Conservation (phyloP, 1,284 basidiomycete genomes). For the Meira miltonrushii region DNA sequence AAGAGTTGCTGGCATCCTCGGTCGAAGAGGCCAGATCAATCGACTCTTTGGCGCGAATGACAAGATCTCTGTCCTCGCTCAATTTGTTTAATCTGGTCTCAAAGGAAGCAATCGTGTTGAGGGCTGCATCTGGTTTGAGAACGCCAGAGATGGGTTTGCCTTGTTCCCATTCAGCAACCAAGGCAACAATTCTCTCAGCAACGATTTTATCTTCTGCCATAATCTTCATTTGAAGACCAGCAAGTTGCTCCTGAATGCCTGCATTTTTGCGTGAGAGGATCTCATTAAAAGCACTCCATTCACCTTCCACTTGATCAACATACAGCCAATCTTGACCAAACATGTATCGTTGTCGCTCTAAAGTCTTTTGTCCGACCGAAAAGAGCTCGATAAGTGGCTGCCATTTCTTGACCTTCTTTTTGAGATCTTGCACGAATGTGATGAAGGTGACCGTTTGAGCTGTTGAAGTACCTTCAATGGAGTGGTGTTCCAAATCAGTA, state of each 20-base stretch:
- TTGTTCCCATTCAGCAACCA: slow-evolving; percentile 88
- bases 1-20: slow-evolving; percentile 59
- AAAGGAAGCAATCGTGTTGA: slow-evolving; percentile 90
- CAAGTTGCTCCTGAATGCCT: slow-evolving; percentile 94
- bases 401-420: slow-evolving; percentile 94
- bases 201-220: slow-evolving; percentile 95
- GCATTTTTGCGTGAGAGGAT: slow-evolving; percentile 96
- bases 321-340: slow-evolving; percentile 97
- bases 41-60: slow-evolving; percentile 92
- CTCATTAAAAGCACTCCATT: slow-evolving; percentile 98
- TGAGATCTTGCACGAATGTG: slow-evolving; percentile 97
- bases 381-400: slow-evolving; percentile 93
- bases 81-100: slow-evolving; percentile 82
- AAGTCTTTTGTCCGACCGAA: slow-evolving; percentile 86
- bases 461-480: slow-evolving; percentile 65
- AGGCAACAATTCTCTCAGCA: slow-evolving; percentile 66
- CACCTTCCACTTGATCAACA: slow-evolving; percentile 91
- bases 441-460: slow-evolving; percentile 97
- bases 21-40: slow-evolving; percentile 84
- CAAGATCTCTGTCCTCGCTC: slow-evolving; percentile 86
- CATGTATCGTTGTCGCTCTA: slow-evolving; percentile 92
- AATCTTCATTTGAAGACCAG: slow-evolving; percentile 93
- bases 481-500: slow-evolving; percentile 85
- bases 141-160: slow-evolving; percentile 91
- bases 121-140: slow-evolving; percentile 88